Evolutionary conservation across 139 green algal genomes (phyloP).

Genomic region (Coccomyxa sp.): DNA sequence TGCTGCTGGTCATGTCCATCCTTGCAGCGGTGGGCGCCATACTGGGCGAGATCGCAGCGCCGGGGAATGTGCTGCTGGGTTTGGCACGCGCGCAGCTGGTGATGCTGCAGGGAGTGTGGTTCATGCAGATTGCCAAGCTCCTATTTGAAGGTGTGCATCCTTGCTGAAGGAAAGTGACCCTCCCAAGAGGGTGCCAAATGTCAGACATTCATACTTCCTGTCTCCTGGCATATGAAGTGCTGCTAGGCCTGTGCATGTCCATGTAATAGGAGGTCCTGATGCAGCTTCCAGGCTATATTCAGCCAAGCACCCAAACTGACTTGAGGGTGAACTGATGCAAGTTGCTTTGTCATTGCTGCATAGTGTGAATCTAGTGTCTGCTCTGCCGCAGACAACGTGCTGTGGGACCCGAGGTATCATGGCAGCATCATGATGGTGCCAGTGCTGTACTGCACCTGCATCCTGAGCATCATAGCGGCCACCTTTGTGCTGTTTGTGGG

Average conservation of each 20-base stretch:
- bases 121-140: slow-evolving; percentile 46
- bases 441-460: slow-evolving; percentile 16
- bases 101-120: slow-evolving; percentile 51
- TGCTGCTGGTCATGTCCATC: slow-evolving; percentile 45
- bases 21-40: slow-evolving; percentile 27
- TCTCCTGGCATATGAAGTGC: no score
- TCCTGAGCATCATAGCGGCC: slow-evolving; percentile 3
- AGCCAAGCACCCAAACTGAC: no score
- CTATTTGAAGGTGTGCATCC: slow-evolving; percentile 28
- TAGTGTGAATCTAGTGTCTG: no score
- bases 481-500: neutral
- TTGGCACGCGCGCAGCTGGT: slow-evolving; percentile 28
- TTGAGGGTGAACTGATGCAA: no score
- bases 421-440: slow-evolving; percentile 41
- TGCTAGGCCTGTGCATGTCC: neutral
- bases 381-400: slow-evolving; percentile 14
- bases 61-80: slow-evolving; percentile 28
- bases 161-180: neutral
- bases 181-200: neutral
- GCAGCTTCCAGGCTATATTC: no score
- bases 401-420: slow-evolving; percentile 42
- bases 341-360: no score
- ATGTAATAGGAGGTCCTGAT: neutral
- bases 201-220: neutral
- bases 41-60: slow-evolving; percentile 21